Conservation (phyloP, 164 flowering plant genomes). For the Amborella trichopoda region DNA sequence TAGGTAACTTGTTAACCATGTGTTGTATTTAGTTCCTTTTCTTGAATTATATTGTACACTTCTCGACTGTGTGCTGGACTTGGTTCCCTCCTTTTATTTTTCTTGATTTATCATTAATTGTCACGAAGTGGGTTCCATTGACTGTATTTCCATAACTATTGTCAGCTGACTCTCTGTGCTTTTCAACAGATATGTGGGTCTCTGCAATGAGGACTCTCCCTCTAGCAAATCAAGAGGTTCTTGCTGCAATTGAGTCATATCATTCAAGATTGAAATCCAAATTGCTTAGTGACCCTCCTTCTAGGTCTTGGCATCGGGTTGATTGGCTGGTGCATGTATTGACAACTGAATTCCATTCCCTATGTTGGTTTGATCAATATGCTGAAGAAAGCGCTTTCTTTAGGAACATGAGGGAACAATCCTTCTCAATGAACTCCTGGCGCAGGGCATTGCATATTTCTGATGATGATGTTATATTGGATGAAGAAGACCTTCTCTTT, state of each 20-base stretch:
- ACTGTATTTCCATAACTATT: no score
- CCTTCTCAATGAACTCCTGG: conserved; percentile 29
- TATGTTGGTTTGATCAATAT: conserved; percentile 36
- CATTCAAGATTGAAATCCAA: conserved; percentile 33
- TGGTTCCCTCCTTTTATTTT: no score
- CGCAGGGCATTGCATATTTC: conserved; percentile 27
- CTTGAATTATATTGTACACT: background rate
- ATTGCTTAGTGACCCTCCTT: conserved; percentile 16
- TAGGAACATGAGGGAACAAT: conserved; percentile 21
- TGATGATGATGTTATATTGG: conserved; percentile 30
- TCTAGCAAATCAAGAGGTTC: conserved; percentile 27
- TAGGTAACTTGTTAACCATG: conserved; percentile 18
- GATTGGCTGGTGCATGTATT: conserved; percentile 39
- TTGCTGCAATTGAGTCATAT: conserved; percentile 43
- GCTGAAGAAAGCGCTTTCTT: conserved; percentile 27
- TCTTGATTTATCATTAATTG: no score
- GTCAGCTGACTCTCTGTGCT: no score
- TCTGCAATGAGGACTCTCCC: conserved; percentile 27
- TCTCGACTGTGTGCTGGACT: background rate
- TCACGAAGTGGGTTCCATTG: no score
- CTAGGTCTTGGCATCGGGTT: conserved; percentile 20
- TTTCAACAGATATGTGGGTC: conserved; percentile 40
- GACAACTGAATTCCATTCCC: conserved; percentile 35
- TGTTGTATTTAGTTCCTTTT: background rate
- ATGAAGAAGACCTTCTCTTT: conserved; percentile 31